Conservation (phyloP, 352 stramenopile genomes). For the Phytophthora citricola region DNA sequence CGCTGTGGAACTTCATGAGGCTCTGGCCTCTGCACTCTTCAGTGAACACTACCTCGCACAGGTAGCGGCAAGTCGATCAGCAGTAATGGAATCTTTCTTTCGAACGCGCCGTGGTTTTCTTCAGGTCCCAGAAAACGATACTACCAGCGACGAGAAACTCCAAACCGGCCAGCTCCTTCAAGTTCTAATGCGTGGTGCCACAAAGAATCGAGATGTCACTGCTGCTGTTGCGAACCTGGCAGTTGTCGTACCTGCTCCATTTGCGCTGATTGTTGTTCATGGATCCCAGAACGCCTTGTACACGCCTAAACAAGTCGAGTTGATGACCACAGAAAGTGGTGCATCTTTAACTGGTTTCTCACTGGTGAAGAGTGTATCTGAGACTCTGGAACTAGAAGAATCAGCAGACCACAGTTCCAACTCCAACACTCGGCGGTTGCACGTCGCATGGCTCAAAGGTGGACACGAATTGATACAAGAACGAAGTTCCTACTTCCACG, state of each 20-base stretch:
- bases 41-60: slow-evolving; percentile 74
- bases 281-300: slow-evolving; percentile 63
- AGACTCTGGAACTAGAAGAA: slow-evolving; percentile 18
- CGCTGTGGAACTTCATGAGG: slow-evolving; percentile 58
- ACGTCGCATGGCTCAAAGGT: slow-evolving; percentile 79
- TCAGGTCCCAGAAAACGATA: slow-evolving; percentile 21
- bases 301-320: slow-evolving; percentile 39
- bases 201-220: slow-evolving; percentile 51
- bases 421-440: slow-evolving; percentile 29
- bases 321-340: slow-evolving; percentile 19
- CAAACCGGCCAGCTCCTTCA: slow-evolving; percentile 43
- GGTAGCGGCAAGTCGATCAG: slow-evolving; percentile 46
- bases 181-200: slow-evolving; percentile 47
- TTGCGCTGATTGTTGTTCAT: slow-evolving; percentile 65
- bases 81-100: slow-evolving; percentile 64
- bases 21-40: slow-evolving; percentile 51
- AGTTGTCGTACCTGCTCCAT: slow-evolving; percentile 32
- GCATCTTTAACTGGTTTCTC: slow-evolving; percentile 11
- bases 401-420: neutral
- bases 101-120: slow-evolving; percentile 54
- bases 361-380: slow-evolving; percentile 11
- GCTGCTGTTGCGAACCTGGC: slow-evolving; percentile 40
- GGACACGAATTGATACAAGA: slow-evolving; percentile 80
- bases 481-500: slow-evolving; percentile 53
- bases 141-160: neutral